Base-by-base conservation (phyloP, 805 yeast genomes). In the Kuraishia piskuri region DNA sequence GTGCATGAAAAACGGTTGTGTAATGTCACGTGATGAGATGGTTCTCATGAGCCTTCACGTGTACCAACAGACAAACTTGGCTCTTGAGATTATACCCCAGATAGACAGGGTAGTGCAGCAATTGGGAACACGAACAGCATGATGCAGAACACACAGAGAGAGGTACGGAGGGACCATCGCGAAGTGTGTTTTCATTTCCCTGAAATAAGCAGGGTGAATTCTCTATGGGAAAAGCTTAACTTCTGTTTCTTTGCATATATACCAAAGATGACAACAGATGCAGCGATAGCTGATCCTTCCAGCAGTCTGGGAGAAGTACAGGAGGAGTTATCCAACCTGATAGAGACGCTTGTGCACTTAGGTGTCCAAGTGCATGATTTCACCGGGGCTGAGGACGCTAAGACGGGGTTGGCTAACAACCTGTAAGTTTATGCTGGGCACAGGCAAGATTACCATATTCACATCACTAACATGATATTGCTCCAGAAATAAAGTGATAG, bases 301-400 rank as follows among this genome's bases (percentile, higher is more conserved):
- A 53, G 62, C 14, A 66, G 70, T 2, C 52, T 69, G 3, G 66
- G 62, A 0, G 49, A 55, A n/a, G 51, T 66, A 8, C 70, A 69
- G 51, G 69, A 66, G 22, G 75, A 75, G 55, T 63, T 80, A 23
- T 76, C 81, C 22, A 74, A 78, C 22, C 68, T 84, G 5, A 79
- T 86, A 10, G 97, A 92, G 64, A 84, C 95, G 7, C 80, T 91
- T 54, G 83, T 90, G 20, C 97, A 92, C 64, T 72, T 91, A 22
- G 97, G 97, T 2, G 91, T 92, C 17, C 81, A 91, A 51, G 91
- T 90, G 2, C 96, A 94, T 67, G 99, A 92, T 68, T 90, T 86
- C 64, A 91, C 90, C 58, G 97, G 96, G 10, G 90, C 96, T 2
- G 83, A 78, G 31, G 92, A 86, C 60, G 86, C 96, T 2, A 82